Conservation (phyloP, 345 rosid species). For the Salix purpurea region DNA sequence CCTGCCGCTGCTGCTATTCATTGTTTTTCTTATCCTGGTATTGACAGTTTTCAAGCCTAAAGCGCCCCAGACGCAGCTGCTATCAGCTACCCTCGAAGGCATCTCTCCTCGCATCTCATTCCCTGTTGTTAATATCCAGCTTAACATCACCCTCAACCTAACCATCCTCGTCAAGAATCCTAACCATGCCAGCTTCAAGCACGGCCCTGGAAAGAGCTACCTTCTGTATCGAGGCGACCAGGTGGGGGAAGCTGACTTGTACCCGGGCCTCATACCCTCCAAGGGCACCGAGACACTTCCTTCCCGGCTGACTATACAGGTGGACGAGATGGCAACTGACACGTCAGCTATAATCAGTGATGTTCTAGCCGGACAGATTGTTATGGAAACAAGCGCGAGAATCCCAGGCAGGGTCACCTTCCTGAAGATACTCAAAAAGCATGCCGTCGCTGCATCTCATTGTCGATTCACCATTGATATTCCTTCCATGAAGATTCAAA, state of each 20-base stretch:
- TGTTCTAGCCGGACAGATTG: slow-evolving; percentile 32
- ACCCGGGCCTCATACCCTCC: slow-evolving; percentile 41
- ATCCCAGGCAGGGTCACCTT: slow-evolving; percentile 51
- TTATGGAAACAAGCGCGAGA: slow-evolving; percentile 31
- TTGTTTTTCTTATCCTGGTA: slow-evolving; percentile 32
- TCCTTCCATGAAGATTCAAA: slow-evolving; percentile 34
- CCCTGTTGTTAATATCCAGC: slow-evolving; percentile 29
- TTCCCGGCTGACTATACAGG: slow-evolving; percentile 37
- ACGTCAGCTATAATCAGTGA: slow-evolving; percentile 29
- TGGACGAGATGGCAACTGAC: slow-evolving; percentile 31
- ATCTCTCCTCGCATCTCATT: slow-evolving; percentile 35
- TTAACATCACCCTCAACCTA: slow-evolving; percentile 47
- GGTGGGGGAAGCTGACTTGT: slow-evolving; percentile 44
- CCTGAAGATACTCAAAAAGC: slow-evolving; percentile 39
- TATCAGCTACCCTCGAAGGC: slow-evolving; percentile 41
- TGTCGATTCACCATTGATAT: slow-evolving; percentile 38
- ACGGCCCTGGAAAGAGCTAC: slow-evolving; percentile 35
- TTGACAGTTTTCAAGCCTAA: slow-evolving; percentile 45
- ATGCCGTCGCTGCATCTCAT: slow-evolving; percentile 28
- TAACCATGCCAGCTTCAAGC: slow-evolving; percentile 44
- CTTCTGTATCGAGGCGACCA: slow-evolving; percentile 27
- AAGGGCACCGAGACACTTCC: slow-evolving; percentile 26
- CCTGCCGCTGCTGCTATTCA: slow-evolving; percentile 23
- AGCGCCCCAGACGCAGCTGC: slow-evolving; percentile 25
- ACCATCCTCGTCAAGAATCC: slow-evolving; percentile 33